Conservation (phyloP, 768 basidiomycete species). For the Lentinula lateritia region DNA sequence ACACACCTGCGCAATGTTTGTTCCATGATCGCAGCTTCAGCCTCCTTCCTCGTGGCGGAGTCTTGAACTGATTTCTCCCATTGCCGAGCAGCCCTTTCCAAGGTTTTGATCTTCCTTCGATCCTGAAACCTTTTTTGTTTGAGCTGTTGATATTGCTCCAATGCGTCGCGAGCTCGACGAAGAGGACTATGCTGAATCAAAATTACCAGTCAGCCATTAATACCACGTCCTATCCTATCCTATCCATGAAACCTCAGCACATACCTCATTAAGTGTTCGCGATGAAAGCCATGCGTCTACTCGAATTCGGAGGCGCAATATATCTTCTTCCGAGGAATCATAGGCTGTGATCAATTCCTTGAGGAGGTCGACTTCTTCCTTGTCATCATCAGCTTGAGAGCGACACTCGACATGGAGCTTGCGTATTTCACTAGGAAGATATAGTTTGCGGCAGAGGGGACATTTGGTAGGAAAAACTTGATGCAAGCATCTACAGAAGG, state of each 20-base stretch:
- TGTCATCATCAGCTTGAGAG: background rate
- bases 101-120: background rate
- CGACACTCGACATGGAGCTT: slow-evolving; percentile 5
- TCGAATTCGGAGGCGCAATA: background rate
- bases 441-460: slow-evolving; percentile 1
- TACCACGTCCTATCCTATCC: too few species aligned
- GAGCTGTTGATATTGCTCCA: background rate
- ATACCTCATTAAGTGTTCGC: background rate
- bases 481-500: background rate
- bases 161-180: background rate
- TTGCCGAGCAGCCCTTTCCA: background rate
- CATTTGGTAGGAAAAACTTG: background rate
- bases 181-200: background rate
- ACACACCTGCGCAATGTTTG: slow-evolving; percentile 2
- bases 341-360: background rate
- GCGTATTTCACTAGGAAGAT: background rate
- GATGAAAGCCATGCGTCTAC: slow-evolving; percentile 1
- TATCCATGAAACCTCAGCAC: background rate
- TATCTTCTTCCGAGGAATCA: slow-evolving; percentile 1
- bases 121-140: background rate
- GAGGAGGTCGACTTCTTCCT: background rate
- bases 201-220: background rate
- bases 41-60: background rate
- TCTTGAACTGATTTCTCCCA: background rate
- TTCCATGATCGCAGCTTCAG: slow-evolving; percentile 4